Base-by-base conservation (phyloP, 2,329 filamentous ascomycete species). In the Aureobasidium leucospermi region DNA sequence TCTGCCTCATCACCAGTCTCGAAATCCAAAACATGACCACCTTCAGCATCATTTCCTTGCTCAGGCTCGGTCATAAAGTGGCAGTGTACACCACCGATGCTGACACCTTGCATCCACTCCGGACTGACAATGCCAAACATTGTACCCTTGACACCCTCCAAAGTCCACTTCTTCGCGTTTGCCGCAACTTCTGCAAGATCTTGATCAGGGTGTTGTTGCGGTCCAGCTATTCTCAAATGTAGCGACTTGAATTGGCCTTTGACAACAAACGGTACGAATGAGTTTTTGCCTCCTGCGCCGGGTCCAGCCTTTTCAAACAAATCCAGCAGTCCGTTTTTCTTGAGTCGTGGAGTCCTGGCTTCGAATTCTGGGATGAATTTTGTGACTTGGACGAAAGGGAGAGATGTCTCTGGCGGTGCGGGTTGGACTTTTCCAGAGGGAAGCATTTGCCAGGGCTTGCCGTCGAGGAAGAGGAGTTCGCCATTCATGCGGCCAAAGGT, bases 321-420 rank as follows among this genome's bases (percentile, higher is more conserved):
- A 13, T 45, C 67, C 64, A 11, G 61, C 4, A 69, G 32, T 4
- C 64, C 52, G 13, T 65, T 61, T 34, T 67, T 68, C 34, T 63
- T 60, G 2, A 65, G 62, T 1, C 39, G 51, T 2, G 19, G 9
- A 4, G 67, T 66, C 29, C 69, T 67, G n/a, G 68, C 61, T 5
- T 68, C 65, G 61, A 70, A 67, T 8, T 67, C 68, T 6, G 74
- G 72, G 43, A 70, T 65, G 63, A 75, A 77, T 13, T 71, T 66
- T 6, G 73, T 75, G 58, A 76, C 73, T 65, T 75, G 73, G n/a
- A 72, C 71, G 59, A 75, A 73, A 0, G 73, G 70, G 11, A 76
- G 67, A 31, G 67, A 67, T 23, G 70, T 68, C 9, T 73, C 64
- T 42, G 67, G 64, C 4, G 67, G 67, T 5, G 74, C 75, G 31